phyloP scores from a whole-genome alignment of 1,139 yeast species.

The Ogataea hybrid region DNA sequence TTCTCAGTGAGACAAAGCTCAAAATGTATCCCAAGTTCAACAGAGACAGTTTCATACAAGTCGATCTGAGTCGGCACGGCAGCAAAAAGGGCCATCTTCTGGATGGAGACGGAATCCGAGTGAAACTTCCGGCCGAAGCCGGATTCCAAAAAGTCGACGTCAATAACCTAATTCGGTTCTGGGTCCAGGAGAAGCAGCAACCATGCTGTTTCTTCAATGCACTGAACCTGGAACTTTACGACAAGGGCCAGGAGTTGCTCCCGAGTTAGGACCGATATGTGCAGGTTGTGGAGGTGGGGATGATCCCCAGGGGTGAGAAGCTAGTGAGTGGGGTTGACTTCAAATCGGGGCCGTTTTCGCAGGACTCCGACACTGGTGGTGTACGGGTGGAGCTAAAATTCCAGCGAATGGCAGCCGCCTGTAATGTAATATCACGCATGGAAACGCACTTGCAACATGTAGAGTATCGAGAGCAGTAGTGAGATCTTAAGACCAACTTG shows the following conservation, averaged over 20 bases:
- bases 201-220: slow-evolving; percentile 82
- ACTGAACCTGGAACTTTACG: slow-evolving; percentile 63
- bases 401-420: slow-evolving; percentile 5
- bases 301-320: slow-evolving; percentile 5
- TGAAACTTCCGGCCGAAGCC: slow-evolving; percentile 7
- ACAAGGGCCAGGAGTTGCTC: slow-evolving; percentile 23
- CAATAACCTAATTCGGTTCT: slow-evolving; percentile 56
- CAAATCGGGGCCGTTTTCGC: slow-evolving; percentile 10
- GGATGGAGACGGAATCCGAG: slow-evolving; percentile 13
- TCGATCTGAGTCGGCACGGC: slow-evolving; percentile 33
- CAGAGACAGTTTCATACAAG: slow-evolving; percentile 35
- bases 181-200: slow-evolving; percentile 70
- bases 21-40: slow-evolving; percentile 59
- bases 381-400: slow-evolving; percentile 1
- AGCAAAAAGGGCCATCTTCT: slow-evolving; percentile 3
- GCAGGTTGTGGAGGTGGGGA: slow-evolving; percentile 2
- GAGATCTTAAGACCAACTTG: background rate
- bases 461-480: background rate
- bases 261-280: slow-evolving; percentile 1
- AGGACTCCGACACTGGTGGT: slow-evolving; percentile 9
- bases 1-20: slow-evolving; percentile 62
- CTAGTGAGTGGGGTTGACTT: slow-evolving; percentile 1
- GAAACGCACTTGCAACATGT: background rate
- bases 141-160: slow-evolving; percentile 14
- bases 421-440: slow-evolving; percentile 1